phyloP scores from a whole-genome alignment of 2,329 filamentous ascomycete genomes.

The Dothistroma septosporum region DNA sequence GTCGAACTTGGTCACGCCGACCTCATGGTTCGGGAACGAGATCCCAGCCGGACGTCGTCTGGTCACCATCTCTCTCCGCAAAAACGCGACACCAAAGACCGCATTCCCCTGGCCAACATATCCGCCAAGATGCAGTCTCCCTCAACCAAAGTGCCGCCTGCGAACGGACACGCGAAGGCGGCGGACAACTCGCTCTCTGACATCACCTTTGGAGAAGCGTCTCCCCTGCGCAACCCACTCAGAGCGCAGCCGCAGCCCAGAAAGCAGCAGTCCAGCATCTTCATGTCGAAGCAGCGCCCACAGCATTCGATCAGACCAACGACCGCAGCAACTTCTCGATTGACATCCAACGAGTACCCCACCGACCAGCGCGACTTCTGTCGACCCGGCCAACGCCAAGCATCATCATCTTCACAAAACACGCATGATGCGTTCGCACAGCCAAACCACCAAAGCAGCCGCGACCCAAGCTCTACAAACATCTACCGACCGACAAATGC shows the following conservation, averaged over 20 bases:
- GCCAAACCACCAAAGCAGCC: slow-evolving; percentile 16
- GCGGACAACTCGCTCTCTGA: slow-evolving; percentile 14
- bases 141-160: slow-evolving; percentile 15
- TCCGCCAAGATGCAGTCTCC: slow-evolving; percentile 33
- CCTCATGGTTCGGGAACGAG: slow-evolving; percentile 23
- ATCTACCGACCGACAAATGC: slow-evolving; percentile 49
- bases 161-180: slow-evolving; percentile 16
- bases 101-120: slow-evolving; percentile 31
- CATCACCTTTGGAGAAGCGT: slow-evolving; percentile 57
- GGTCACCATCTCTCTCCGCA: slow-evolving; percentile 21
- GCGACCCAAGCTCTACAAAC: slow-evolving; percentile 25
- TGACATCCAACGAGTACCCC: not conserved
- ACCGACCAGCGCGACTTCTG: slow-evolving; percentile 15
- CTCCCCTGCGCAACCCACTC: slow-evolving; percentile 50
- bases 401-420: not conserved
- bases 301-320: slow-evolving; percentile 13
- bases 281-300: slow-evolving; percentile 25
- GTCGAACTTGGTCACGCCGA: not conserved
- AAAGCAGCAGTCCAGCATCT: slow-evolving; percentile 26
- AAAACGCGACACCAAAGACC: slow-evolving; percentile 13
- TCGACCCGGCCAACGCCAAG: slow-evolving; percentile 25
- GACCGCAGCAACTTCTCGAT: slow-evolving; percentile 7
- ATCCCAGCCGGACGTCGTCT: slow-evolving; percentile 18
- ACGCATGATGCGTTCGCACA: slow-evolving; percentile 6
- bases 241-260: slow-evolving; percentile 10